A percentile compares a stretch with the other conserved stretches of the same genome.
phyloP scores from a whole-genome alignment of 495 filamentous ascomycete genomes.

The Aspergillus baeticus region DNA sequence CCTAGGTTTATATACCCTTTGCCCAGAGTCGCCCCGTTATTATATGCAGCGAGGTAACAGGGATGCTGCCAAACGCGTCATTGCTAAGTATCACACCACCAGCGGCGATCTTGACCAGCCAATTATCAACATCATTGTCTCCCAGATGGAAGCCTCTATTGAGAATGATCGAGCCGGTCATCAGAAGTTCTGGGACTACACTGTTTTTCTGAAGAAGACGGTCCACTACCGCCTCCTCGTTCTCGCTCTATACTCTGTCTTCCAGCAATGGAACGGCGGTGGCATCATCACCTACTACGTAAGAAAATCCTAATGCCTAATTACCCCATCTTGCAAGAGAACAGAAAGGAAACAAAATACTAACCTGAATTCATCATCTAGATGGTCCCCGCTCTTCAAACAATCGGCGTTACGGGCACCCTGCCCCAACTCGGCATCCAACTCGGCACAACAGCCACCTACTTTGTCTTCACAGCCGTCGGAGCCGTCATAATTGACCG shows the following conservation, averaged over 20 bases:
- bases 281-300: conserved; percentile 43
- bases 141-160: conserved; percentile 42
- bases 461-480: conserved; percentile 40
- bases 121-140: conserved; percentile 36
- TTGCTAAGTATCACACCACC: conserved; percentile 40
- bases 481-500: conserved; percentile 39
- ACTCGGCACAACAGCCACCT: conserved; percentile 37
- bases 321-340: too few species aligned
- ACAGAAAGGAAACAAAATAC: background rate
- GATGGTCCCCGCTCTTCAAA: conserved; percentile 37
- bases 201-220: conserved; percentile 36
- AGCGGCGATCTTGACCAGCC: conserved; percentile 36
- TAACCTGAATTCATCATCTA: conserved; percentile 7
- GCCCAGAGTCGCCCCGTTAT: conserved; percentile 43
- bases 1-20: conserved; percentile 33
- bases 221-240: conserved; percentile 38
- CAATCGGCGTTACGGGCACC: conserved; percentile 30
- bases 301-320: background rate
- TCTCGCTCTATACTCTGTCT: conserved; percentile 38
- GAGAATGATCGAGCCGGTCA: conserved; percentile 27
- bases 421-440: conserved; percentile 35
- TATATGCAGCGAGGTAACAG: conserved; percentile 37
- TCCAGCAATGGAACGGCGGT: conserved; percentile 47
- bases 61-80: conserved; percentile 33
- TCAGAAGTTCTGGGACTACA: conserved; percentile 36